Evolutionary conservation across 2,329 filamentous ascomycete species (phyloP).

Genomic region (Blumeriella jaapii): DNA sequence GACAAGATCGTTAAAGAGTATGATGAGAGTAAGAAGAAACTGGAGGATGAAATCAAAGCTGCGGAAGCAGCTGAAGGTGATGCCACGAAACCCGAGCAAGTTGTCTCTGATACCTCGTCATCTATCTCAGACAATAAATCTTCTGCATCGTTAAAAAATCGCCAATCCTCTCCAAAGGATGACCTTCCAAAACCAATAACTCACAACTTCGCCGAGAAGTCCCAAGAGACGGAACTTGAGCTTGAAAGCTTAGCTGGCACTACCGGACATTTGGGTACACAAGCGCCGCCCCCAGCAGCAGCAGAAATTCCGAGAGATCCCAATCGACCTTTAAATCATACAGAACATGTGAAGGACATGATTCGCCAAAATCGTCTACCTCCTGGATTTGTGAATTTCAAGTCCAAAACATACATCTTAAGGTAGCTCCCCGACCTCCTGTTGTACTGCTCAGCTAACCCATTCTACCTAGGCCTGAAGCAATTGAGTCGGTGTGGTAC

Average conservation of each 20-base stretch:
- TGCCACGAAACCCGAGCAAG: background rate
- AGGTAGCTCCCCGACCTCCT: slow-evolving; percentile 35
- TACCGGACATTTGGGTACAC: too few relatives aligned
- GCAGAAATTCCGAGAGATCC: slow-evolving; percentile 14
- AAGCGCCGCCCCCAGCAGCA: too few relatives aligned
- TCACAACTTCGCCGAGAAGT: slow-evolving; percentile 8
- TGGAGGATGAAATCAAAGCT: slow-evolving; percentile 3
- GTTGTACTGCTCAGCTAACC: background rate
- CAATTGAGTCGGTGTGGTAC: slow-evolving; percentile 80
- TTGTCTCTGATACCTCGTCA: background rate
- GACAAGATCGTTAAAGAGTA: slow-evolving; percentile 34
- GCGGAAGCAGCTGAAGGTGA: slow-evolving; percentile 2
- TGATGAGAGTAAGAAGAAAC: slow-evolving; percentile 23
- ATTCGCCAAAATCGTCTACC: slow-evolving; percentile 36
- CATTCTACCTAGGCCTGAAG: slow-evolving; percentile 38
- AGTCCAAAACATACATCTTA: slow-evolving; percentile 44
- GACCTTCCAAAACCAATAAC: slow-evolving; percentile 12
- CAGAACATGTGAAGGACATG: slow-evolving; percentile 39
- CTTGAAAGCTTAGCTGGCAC: background rate
- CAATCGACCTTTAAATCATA: slow-evolving; percentile 32
- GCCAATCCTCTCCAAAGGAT: slow-evolving; percentile 8
- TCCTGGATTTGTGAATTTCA: slow-evolving; percentile 39
- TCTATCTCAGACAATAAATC: slow-evolving; percentile 1
- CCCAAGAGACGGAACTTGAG: background rate
- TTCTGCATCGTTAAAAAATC: slow-evolving; percentile 10